A percentile compares a stretch with the other conserved stretches of the same genome.
These are phyloP conservation scores for Ambrosia trifida DNA, from an alignment of 129 eudicot species.

Conservation along the genomic window DNA sequence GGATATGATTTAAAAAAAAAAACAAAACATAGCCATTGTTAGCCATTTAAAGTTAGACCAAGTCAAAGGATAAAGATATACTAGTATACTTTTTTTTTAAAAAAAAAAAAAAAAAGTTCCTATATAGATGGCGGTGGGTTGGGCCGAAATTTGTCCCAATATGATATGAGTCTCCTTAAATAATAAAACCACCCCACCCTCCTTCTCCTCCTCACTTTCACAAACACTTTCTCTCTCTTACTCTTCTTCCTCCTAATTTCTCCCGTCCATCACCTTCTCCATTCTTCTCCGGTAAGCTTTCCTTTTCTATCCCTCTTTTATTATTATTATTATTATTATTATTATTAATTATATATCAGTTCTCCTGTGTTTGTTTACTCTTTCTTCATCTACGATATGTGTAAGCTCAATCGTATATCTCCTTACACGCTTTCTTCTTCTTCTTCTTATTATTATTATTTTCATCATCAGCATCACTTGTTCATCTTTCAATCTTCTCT, in stretches of 20 bases:
- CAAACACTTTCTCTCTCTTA: not conserved
- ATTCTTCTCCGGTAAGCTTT: constrained; percentile 34
- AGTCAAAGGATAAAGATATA: no score
- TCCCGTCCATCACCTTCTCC: constrained; percentile 30
- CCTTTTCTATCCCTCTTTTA: not conserved
- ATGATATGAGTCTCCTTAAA: no score
- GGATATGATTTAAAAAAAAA: no score
- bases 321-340: not conserved
- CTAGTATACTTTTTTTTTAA: no score
- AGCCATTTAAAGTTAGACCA: no score
- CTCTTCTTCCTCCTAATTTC: constrained; percentile 33
- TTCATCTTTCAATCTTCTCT: constrained; percentile 4
- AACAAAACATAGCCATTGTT: no score
- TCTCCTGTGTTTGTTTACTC: not conserved
- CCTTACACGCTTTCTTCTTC: not conserved
- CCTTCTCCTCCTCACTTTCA: not conserved
- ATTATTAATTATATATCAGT: not conserved
- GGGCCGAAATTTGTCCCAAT: no score
- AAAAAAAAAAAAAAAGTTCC: no score
- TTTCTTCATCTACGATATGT: constrained; percentile 7
- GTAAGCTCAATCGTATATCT: constrained; percentile 15
- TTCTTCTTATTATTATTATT: not conserved
- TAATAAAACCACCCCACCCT: no score
- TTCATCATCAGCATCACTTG: not conserved
- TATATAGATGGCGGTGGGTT: no score